These are phyloP conservation scores for Blastocystis sp. DNA, from an alignment of 352 stramenopile genomes.

Conservation along the genomic window DNA sequence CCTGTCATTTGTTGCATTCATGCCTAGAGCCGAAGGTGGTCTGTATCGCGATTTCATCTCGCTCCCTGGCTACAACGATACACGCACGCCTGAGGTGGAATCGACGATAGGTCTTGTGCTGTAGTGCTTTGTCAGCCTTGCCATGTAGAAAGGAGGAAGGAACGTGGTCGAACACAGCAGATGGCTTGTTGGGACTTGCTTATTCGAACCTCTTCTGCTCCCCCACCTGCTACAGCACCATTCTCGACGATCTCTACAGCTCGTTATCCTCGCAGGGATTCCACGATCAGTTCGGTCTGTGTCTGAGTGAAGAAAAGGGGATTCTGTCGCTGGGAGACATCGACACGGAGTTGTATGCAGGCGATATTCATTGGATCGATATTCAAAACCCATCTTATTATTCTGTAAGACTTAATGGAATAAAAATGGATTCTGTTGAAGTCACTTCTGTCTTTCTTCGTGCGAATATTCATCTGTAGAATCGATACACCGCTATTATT, in stretches of 20 bases:
- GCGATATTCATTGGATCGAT: background rate
- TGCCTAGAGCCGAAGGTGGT: constrained; percentile 8
- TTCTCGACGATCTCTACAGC: background rate
- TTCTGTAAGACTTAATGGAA: background rate
- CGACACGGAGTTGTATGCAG: background rate
- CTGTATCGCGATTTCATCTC: background rate
- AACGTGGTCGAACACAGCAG: background rate
- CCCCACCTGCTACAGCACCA: background rate
- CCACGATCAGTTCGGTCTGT: background rate
- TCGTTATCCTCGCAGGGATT: background rate
- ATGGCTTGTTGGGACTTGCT: background rate
- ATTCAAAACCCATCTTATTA: background rate
- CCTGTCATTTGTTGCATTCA: background rate
- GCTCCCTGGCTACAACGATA: background rate
- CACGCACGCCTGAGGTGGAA: background rate
- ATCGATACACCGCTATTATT: background rate
- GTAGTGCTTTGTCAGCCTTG: background rate
- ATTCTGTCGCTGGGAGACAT: background rate
- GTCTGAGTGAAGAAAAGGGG: background rate
- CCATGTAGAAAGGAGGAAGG: background rate
- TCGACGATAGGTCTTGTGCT: background rate
- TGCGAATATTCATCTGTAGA: background rate
- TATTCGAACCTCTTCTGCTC: constrained; percentile 10
- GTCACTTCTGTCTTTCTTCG: background rate
- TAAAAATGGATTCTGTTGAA: background rate